Conservation (phyloP, 2,329 filamentous ascomycete genomes). For the Talaromyces sp. region DNA sequence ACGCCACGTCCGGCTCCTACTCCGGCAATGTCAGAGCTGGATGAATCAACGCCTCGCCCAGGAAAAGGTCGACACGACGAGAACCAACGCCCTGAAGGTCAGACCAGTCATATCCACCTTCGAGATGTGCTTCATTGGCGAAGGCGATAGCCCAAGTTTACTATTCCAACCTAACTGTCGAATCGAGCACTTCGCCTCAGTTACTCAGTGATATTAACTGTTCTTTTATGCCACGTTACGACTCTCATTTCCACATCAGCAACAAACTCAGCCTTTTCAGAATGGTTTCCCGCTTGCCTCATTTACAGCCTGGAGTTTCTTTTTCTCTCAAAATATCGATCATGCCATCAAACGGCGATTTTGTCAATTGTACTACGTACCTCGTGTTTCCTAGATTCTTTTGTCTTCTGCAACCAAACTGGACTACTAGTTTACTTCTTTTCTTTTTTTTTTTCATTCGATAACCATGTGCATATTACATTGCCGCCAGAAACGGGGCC, state of each 20-base stretch:
- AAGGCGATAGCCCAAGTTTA: background rate
- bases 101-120: constrained; percentile 3
- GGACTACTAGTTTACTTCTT: background rate
- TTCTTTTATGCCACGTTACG: constrained; percentile 6
- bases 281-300: constrained; percentile 2
- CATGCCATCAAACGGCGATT: background rate
- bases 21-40: constrained; percentile 13
- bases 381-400: background rate
- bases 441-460: background rate
- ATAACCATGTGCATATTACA: constrained; percentile 13
- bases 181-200: background rate
- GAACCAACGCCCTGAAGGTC: background rate
- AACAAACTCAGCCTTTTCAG: background rate
- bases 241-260: background rate
- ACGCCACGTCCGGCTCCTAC: constrained; percentile 18
- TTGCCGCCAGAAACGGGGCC: background rate
- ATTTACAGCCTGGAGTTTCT: constrained; percentile 8
- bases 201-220: background rate
- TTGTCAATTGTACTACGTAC: constrained; percentile 5
- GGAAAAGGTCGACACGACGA: background rate
- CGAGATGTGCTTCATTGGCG: constrained; percentile 9
- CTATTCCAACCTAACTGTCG: background rate
- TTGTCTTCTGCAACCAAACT: background rate
- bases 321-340: constrained; percentile 1
- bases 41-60: constrained; percentile 8